Base-by-base conservation (phyloP, 208 protist species). In the Acanthamoeba triangularis region DNA sequence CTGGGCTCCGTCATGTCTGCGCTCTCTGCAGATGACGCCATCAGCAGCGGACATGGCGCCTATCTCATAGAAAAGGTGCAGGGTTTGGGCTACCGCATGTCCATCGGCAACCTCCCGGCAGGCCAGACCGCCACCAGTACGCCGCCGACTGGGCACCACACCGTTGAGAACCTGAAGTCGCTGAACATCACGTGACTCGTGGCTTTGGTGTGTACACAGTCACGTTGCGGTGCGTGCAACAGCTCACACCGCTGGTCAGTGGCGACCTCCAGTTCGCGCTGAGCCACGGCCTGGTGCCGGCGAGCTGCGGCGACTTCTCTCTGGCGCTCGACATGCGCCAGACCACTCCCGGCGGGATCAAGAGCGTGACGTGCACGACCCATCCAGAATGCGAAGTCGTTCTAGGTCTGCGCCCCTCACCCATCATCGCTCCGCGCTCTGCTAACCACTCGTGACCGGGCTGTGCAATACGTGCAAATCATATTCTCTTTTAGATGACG, bases 11-110 rank as follows among this genome's bases (percentile, higher is more conserved):
- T 30, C 25, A 30, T 7, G 14, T n/a, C n/a, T n/a, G n/a, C n/a
- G 67, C 59, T 28, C 23, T 65, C 10, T 76, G 67, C 14, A 76
- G 67, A 96, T 33, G 47, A n/a, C 35, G 95, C 95, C n/a, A 44
- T 92, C 11, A 25, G 16, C 35, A 25, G 25, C 28, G 92, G 93
- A 10, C 28, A 96, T 7, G 67, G 76, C 35, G 93, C 95, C 10
- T 95, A 95, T 76, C 63, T 96, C 6, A 11, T 96, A 2, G 91
- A 95, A 11, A 25, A 2, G 33, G 33, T 41, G 33, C 0, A 37
- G 25, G 82, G 61, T 6, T 44, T 61, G 72, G 67, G 69, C 61
- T 92, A 54, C 72, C 90, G n/a, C 30, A 41, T 59, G 59, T 91
- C 25, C 67, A 76, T 76, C 16, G 67, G 67, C 67, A 76, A 76